Conservation (phyloP, 768 basidiomycete species). For the Strobilomyces confusus region DNA sequence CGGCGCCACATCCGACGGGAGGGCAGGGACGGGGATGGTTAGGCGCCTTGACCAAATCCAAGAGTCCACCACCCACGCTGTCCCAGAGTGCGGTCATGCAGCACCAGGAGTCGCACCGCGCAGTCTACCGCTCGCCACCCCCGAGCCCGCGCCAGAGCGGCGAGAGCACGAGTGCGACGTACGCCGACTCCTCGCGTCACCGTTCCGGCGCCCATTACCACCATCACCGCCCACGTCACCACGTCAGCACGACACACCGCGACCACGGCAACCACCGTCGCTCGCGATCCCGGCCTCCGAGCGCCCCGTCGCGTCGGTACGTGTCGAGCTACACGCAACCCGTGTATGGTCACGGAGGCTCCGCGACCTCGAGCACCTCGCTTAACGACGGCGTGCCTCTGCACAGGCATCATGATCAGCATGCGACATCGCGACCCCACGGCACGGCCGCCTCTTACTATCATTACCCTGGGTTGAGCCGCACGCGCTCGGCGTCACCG, state of each 20-base stretch:
- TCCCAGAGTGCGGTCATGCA: slow-evolving; percentile 12
- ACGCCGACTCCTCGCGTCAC: slow-evolving; percentile 3
- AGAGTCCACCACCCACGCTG: background rate
- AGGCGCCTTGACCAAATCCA: slow-evolving; percentile 1
- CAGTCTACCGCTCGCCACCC: background rate
- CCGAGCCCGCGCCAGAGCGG: background rate
- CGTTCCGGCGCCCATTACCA: background rate
- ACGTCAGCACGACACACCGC: slow-evolving; percentile 16
- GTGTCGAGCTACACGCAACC: slow-evolving; percentile 25
- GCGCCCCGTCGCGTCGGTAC: slow-evolving; percentile 30
- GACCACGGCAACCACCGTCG: slow-evolving; percentile 11
- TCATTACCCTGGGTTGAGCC: background rate
- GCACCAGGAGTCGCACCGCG: slow-evolving; percentile 18
- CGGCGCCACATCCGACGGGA: slow-evolving; percentile 13
- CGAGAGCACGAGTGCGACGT: slow-evolving; percentile 5
- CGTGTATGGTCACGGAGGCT: slow-evolving; percentile 24
- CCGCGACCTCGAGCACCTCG: slow-evolving; percentile 19
- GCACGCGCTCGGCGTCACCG: slow-evolving; percentile 8
- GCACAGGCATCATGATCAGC: slow-evolving; percentile 13
- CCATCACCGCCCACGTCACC: background rate
- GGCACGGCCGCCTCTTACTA: slow-evolving; percentile 6
- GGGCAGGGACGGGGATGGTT: background rate
- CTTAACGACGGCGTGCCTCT: slow-evolving; percentile 13
- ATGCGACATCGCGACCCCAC: slow-evolving; percentile 10
- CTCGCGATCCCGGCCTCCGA: slow-evolving; percentile 28